phyloP scores from a whole-genome alignment of 2,329 filamentous ascomycete genomes.

The Exophiala alcalophila region DNA sequence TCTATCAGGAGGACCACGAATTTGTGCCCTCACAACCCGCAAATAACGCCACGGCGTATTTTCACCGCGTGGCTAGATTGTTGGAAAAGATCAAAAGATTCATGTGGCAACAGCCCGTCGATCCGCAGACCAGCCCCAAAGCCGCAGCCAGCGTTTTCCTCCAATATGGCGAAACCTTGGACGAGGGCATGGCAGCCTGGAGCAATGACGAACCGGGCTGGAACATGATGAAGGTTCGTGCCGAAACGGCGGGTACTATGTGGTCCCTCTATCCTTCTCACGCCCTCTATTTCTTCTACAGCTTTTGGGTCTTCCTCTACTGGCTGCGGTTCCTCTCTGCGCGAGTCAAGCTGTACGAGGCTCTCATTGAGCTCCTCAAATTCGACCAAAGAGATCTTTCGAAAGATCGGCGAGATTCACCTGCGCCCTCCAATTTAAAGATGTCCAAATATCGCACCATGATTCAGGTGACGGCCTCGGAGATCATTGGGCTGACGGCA shows the following conservation, averaged over 20 bases:
- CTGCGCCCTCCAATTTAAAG: slow-evolving; percentile 4
- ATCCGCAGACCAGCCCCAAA: neutral
- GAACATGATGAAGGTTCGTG: slow-evolving; percentile 26
- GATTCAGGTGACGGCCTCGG: slow-evolving; percentile 21
- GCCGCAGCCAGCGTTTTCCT: slow-evolving; percentile 7
- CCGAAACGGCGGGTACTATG: slow-evolving; percentile 21
- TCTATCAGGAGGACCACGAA: slow-evolving; percentile 29
- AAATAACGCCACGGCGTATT: slow-evolving; percentile 25
- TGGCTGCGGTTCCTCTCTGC: slow-evolving; percentile 28
- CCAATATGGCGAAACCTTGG: slow-evolving; percentile 21
- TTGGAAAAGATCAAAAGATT: slow-evolving; percentile 25
- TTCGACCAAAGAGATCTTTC: neutral
- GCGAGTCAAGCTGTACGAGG: slow-evolving; percentile 30
- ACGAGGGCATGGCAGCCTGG: slow-evolving; percentile 25
- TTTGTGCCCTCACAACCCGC: slow-evolving; percentile 28
- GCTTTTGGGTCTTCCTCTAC: slow-evolving; percentile 29
- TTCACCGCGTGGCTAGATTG: slow-evolving; percentile 23
- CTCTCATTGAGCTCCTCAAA: slow-evolving; percentile 24
- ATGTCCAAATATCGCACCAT: slow-evolving; percentile 19
- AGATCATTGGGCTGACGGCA: slow-evolving; percentile 29
- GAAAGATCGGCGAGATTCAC: neutral
- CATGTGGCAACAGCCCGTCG: slow-evolving; percentile 1
- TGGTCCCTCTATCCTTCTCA: slow-evolving; percentile 29
- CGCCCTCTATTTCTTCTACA: slow-evolving; percentile 26
- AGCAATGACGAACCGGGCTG: slow-evolving; percentile 28